Evolutionary conservation across 169 alveolate species (phyloP), one percentile per base, ranked within the genome.

Genomic region (Plasmodium ovale): DNA sequence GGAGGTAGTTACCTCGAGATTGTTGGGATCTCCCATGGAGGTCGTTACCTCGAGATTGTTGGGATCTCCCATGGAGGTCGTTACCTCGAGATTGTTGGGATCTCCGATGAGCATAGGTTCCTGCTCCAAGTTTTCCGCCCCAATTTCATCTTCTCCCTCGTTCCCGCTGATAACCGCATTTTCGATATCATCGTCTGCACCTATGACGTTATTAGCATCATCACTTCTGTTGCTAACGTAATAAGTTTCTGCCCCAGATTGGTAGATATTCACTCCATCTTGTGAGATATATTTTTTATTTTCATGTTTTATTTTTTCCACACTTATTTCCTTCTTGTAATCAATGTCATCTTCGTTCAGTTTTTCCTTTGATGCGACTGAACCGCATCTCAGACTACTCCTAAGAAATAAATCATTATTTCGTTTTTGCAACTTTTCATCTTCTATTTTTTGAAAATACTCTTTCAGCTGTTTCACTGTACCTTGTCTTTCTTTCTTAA

Each of bases 391-490:
- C 12, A n/a, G 19, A 23, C 19, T 51, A 3, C 25, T 74, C 21
- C 42, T 74, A 42, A 9, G 29, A 74, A 39, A n/a, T 67, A 74
- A 10, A 37, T 27, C 49, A 33, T 84, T 35, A 6, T 84, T 84
- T 67, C 60, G 47, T 70, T 68, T 84, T 67, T 84, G 67, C 47
- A 29, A 9, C 19, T 84, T 53, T 16, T 42, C 79, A 6, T 84
- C 33, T 29, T 84, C 74, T 1, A 67, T 84, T 54, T 84, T 53
- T 71, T 84, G 91, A 42, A 84, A 84, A 70, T 67, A 84, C 10
- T 84, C 91, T 49, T 84, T 84, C 16, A 84, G 47, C 31, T 84
- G 85, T 47, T 84, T 84, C 27, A 84, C 91, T 6, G 91, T 84
- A 3, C 91, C 91, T 35, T 54, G 72, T 54, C 91, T 67, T 59